Evolutionary conservation across 768 basidiomycete genomes (phyloP).

Genomic region (Termitomyces sp.): DNA sequence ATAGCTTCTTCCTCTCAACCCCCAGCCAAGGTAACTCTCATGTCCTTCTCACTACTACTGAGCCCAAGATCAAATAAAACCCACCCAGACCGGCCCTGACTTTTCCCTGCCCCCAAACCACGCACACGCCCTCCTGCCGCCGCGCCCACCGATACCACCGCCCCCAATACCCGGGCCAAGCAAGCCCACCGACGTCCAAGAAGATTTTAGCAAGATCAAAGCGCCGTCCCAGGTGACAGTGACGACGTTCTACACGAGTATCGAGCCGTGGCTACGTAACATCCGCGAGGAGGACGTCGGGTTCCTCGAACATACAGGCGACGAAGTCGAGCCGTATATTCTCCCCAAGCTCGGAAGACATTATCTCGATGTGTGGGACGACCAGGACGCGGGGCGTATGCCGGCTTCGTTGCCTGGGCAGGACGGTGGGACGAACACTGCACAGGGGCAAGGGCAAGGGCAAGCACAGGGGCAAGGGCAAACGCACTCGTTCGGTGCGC

Average conservation of each 20-base stretch:
- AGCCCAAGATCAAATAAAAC: conserved; percentile 7
- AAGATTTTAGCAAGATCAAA: conserved; percentile 87
- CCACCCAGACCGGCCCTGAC: conserved; percentile 42
- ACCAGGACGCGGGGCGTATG: conserved; percentile 64
- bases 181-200: conserved; percentile 73
- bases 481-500: conserved; percentile 36
- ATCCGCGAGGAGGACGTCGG: conserved; percentile 96
- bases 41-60: conserved; percentile 1
- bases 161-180: conserved; percentile 77
- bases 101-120: conserved; percentile 49
- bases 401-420: conserved; percentile 21
- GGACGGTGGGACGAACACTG: conserved; percentile 17
- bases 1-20: conserved; percentile 31
- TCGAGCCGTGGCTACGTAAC: conserved; percentile 86
- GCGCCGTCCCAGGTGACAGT: conserved; percentile 65
- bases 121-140: conserved; percentile 45
- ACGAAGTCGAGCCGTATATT: conserved; percentile 82
- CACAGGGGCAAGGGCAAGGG: too few species aligned
- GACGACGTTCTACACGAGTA: conserved; percentile 78
- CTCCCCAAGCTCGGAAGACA: conserved; percentile 84
- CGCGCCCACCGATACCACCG: conserved; percentile 57
- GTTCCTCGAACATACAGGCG: conserved; percentile 85
- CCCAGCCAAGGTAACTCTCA: neutral
- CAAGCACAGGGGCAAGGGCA: conserved; percentile 7
- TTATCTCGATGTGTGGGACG: conserved; percentile 91